A percentile compares a stretch with the other conserved stretches of the same genome.
Conservation (phyloP, 768 basidiomycete genomes). For the Kwoniella sp. region DNA sequence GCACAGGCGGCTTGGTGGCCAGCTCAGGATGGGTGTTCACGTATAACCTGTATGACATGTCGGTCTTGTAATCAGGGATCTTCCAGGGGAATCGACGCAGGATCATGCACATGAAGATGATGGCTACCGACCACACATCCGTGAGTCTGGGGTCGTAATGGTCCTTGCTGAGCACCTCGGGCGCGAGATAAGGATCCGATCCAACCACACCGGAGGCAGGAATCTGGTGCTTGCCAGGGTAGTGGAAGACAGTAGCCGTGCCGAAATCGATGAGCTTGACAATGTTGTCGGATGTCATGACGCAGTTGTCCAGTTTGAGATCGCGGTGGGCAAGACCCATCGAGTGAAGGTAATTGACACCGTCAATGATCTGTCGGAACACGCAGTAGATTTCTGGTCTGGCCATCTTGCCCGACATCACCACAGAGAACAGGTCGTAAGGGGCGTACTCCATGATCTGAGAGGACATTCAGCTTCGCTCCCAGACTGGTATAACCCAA, state of each 20-base stretch:
- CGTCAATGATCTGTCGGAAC: slow-evolving; percentile 96
- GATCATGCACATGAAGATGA: slow-evolving; percentile 99
- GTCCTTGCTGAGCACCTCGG: slow-evolving; percentile 78
- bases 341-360: slow-evolving; percentile 95
- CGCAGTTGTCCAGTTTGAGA: slow-evolving; percentile 98
- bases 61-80: slow-evolving; percentile 89
- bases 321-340: slow-evolving; percentile 97
- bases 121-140: slow-evolving; percentile 96
- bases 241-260: slow-evolving; percentile 98
- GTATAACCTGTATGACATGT: slow-evolving; percentile 85
- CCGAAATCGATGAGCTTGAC: slow-evolving; percentile 99
- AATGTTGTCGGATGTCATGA: slow-evolving; percentile 90
- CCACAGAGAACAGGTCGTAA: slow-evolving; percentile 95
- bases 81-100: slow-evolving; percentile 98
- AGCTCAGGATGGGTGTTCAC: slow-evolving; percentile 90
- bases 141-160: slow-evolving; percentile 93
- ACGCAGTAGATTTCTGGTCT: slow-evolving; percentile 98
- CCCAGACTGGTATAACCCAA: slow-evolving; percentile 8
- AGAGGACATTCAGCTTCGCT: neutral
- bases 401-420: slow-evolving; percentile 99
- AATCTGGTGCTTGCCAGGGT: slow-evolving; percentile 79
- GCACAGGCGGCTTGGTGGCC: slow-evolving; percentile 52
- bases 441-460: slow-evolving; percentile 99
- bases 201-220: slow-evolving; percentile 87
- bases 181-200: slow-evolving; percentile 95